Evolutionary conservation across 2,329 filamentous ascomycete genomes (phyloP), one percentile per base, ranked within the genome.

Genomic region (Incumbomyces delicatus): DNA sequence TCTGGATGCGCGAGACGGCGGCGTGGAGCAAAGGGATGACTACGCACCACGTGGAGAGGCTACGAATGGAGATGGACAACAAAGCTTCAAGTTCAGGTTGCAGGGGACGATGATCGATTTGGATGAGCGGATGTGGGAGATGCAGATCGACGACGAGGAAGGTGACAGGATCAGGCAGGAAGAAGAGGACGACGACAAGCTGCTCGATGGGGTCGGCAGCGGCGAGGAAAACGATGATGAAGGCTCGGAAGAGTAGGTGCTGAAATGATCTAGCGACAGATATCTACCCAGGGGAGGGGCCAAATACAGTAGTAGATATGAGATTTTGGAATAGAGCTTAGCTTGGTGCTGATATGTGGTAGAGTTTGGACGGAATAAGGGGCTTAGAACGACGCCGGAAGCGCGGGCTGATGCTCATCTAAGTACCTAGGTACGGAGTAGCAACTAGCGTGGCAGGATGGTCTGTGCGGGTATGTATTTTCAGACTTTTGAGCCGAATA

Each of bases 111-210:
- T 38, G 42, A 30, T 16, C 30, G 42, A 45, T 45, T 17, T 38
- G 17, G 42, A 45, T 18, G 33, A 45, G 12, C 17, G 29, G 33
- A 45, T 45, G 42, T 37, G 33, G 33, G 20, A 42, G 40, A 42
- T 42, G 40, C 40, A 42, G 27, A 42, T 42, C 17, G 40, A 30
- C 3, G 40, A 42, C 8, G 22, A 33, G 40, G 29, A 42, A n/a
- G 40, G 32, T 12, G 27, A 32, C 14, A 27, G 7, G 30, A 42
- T 42, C 3, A 27, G 42, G 14, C 12, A 18, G 12, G 42, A 45
- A 22, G 33, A 37, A 6, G 42, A 38, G 18, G 16, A n/a, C 3
- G 33, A 30, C 13, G 42, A 38, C 4, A 13, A 38, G 12, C 3
- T n/a, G 5, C 33, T 35, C 6, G 33, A 35, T 35, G 33, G 11